Percentiles rank a stretch among this genome's conserved stretches.
Conservation (phyloP, 139 green algal species). For the Coelastrella sp. region DNA sequence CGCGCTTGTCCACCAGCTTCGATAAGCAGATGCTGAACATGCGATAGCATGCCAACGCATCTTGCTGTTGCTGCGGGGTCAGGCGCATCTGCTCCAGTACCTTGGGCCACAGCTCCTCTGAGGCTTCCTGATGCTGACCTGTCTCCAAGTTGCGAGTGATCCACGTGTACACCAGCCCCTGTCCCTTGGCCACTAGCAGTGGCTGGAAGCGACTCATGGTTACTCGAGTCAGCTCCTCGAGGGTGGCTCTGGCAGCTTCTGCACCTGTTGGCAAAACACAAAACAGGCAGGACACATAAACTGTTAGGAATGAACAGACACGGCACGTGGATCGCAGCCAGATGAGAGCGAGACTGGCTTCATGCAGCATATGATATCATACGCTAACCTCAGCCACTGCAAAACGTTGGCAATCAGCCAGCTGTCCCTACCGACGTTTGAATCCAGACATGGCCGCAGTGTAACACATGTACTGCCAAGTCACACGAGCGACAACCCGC, state of each 20-base stretch:
- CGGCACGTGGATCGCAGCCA: not conserved
- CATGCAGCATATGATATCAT: not conserved
- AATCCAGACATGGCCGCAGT: no score
- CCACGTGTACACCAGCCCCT: constrained; percentile 30
- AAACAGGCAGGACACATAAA: not conserved
- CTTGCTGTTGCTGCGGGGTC: constrained; percentile 4
- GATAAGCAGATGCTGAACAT: constrained; percentile 21
- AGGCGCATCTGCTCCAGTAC: constrained; percentile 6
- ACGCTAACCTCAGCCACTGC: no score
- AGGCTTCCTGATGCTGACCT: not conserved
- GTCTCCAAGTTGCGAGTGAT: constrained; percentile 38
- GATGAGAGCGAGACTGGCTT: not conserved
- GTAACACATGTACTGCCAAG: no score
- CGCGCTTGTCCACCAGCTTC: constrained; percentile 22
- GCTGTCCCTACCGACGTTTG: no score
- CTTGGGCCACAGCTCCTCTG: constrained; percentile 17
- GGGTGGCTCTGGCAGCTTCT: not conserved
- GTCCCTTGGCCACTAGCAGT: constrained; percentile 27
- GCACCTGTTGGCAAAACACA: not conserved
- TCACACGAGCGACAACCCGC: not conserved
- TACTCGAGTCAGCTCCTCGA: not conserved
- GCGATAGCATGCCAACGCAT: constrained; percentile 18
- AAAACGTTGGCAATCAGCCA: no score
- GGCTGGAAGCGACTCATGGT: constrained; percentile 18
- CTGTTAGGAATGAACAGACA: not conserved